These are phyloP conservation scores for Xylaria sp. DNA, from an alignment of 2,329 filamentous ascomycete species.

Conservation along the genomic window DNA sequence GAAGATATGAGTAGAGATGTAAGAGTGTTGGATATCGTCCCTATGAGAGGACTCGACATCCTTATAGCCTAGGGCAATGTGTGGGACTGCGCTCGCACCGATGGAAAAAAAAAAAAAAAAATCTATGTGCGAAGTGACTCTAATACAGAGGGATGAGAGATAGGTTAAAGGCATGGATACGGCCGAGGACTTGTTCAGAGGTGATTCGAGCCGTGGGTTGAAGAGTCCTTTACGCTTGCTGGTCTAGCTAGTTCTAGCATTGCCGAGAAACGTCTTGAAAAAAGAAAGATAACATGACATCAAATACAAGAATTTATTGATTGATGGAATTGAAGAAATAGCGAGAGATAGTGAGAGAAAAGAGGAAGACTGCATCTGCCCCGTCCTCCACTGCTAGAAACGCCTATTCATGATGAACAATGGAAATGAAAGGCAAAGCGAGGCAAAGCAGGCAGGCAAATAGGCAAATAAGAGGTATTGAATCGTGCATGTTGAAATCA, in stretches of 20 bases:
- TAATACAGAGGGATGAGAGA: background rate
- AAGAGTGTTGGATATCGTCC: conserved; percentile 38
- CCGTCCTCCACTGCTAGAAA: conserved; percentile 17
- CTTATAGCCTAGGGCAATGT: conserved; percentile 16
- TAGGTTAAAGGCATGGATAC: background rate
- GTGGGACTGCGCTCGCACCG: background rate
- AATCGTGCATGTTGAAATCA: background rate
- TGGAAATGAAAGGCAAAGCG: background rate
- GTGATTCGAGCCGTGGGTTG: background rate
- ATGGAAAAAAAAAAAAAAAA: background rate
- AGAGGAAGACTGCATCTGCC: conserved; percentile 16
- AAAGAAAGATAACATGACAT: conserved; percentile 1
- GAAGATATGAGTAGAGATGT: conserved; percentile 44
- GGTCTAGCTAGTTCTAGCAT: conserved; percentile 7
- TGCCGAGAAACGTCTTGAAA: background rate
- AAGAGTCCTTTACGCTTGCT: background rate
- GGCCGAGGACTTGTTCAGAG: background rate
- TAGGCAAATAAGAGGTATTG: background rate
- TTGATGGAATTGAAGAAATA: conserved; percentile 2
- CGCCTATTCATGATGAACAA: conserved; percentile 5
- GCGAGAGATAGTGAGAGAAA: too few species aligned
- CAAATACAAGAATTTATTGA: background rate
- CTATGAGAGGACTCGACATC: conserved; percentile 34
- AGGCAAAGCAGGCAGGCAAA: background rate
- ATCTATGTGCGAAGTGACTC: background rate